Conservation (phyloP, 371 early-diverging fungal genomes). For the Lichtheimia ornata region DNA sequence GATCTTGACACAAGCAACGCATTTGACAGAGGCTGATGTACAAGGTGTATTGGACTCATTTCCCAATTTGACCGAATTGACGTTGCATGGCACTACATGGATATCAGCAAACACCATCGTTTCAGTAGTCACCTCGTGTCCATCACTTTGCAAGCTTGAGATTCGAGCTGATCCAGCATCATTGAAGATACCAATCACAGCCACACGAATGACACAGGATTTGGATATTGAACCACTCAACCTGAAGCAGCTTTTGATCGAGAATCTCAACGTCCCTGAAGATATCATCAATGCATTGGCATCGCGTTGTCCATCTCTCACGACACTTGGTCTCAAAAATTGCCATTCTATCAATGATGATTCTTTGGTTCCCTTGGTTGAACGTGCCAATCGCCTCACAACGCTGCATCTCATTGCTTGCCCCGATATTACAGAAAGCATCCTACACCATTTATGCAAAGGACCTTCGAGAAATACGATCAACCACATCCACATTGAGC, state of each 20-base stretch:
- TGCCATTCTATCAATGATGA: slow-evolving; percentile 10
- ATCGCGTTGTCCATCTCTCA: neutral
- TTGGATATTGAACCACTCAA: neutral
- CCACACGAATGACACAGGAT: neutral
- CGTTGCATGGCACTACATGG: slow-evolving; percentile 19
- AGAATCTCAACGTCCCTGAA: slow-evolving; percentile 11
- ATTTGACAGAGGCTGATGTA: slow-evolving; percentile 20
- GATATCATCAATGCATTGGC: slow-evolving; percentile 4
- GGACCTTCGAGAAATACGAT: slow-evolving; percentile 1
- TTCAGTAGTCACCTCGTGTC: slow-evolving; percentile 17
- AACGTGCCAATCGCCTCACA: neutral
- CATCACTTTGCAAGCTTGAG: slow-evolving; percentile 22
- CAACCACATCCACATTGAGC: slow-evolving; percentile 16
- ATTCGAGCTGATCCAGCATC: slow-evolving; percentile 21
- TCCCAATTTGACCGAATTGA: slow-evolving; percentile 18
- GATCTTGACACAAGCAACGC: slow-evolving; percentile 24
- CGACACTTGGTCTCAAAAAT: slow-evolving; percentile 9
- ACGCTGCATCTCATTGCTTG: slow-evolving; percentile 20
- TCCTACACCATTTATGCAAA: neutral
- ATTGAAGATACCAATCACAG: neutral
- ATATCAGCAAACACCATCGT: slow-evolving; percentile 15
- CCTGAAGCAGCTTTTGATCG: slow-evolving; percentile 10
- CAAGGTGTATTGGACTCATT: slow-evolving; percentile 15
- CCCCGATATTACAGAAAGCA: slow-evolving; percentile 10
- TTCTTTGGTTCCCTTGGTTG: slow-evolving; percentile 1